Base-by-base conservation (phyloP, 1,284 basidiomycete genomes). In the Heterobasidion annosum region DNA sequence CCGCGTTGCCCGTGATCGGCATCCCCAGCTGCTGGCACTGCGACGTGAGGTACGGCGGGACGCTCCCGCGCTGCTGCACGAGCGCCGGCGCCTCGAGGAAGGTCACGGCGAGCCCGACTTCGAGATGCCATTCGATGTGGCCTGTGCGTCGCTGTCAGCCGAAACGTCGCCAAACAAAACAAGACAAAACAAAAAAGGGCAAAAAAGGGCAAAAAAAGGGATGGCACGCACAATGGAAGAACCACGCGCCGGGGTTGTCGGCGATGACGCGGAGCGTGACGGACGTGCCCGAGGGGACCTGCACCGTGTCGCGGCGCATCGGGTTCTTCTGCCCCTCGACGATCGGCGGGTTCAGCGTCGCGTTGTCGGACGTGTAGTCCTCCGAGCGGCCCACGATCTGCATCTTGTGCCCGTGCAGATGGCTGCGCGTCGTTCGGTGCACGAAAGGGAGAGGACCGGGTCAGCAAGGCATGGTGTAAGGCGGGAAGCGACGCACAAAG, bases 231-330 rank as follows among this genome's bases (percentile, higher is more conserved):
- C 90, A 91, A 68, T 83, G 89, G 65, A 92, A 80, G 60, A 92
- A 70, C 91, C 91, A 93, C 1, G 78, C 81, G 7, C 91, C 91
- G 1, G 91, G 91, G 67, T 93, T 93, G 64, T 93, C 85, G 0
- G 88, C 86, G 52, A 82, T 68, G 56, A 91, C 64, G 12, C 88
- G 81, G 48, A 93, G 68, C 0, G 83, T 88, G 15, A 76, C 85
- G 1, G 81, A 81, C 15, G 76, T 70, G 51, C 75, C 73, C 1
- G 76, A 73, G 2, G 83, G 83, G 47, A 93, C 77, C 57, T 81
- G 75, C 2, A 91, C 69, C 0, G 86, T 89, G 69, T 97, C 92
- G 53, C 93, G 79, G 15, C 93, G 83, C 62, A 93, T 81, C 1
- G 94, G 94, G 72, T 97, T 97, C 1, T 71, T 66, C 64, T 91